Evolutionary conservation across 2,329 filamentous ascomycete species (phyloP), one percentile per base, ranked within the genome.

Genomic region (Stromatinia cepivora): DNA sequence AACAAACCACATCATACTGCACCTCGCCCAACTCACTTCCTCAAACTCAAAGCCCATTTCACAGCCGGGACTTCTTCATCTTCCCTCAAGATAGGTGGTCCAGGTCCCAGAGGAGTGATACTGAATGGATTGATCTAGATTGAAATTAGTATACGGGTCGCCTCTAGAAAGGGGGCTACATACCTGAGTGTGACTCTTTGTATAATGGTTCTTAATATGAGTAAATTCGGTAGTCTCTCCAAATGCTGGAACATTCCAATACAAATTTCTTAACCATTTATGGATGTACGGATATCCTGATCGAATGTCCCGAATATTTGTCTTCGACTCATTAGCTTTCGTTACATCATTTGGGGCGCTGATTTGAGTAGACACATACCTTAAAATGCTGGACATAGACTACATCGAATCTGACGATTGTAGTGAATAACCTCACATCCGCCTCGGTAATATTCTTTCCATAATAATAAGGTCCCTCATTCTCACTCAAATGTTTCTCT

Each of bases 381-480:
- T 91, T 91, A 84, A 94, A 94, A 80, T 94, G 91, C 81, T 95
- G 92, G 66, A 96, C 91, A 77, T 96, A 96, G 0, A 88, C 87
- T 0, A 85, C 81, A 72, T 93, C 91, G 74, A 92, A 92, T 3
- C 90, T 82, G 59, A 87, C 78, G 68, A 88, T 85, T 4, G 87
- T 89, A 10, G 86, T 86, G 77, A 82, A 88, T 76, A 97, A 84
- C 56, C 93, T 81, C 67, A 97, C 85, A 78, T 97, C 93, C 0
- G 89, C 90, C 82, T 97, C 94, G 1, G 93, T 97, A 72, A 97
- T 80, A 34, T 82, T 78, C 52, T 88, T 80, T 22, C 94, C 94
- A 71, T 94, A 93, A 78, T 91, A 92, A 77, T 87, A 97, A 0
- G 90, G 90, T 0, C 87, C 87, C 59, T 80, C 76, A 3, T 64